These are phyloP conservation scores for Arabidopsis arenosa DNA, from an alignment of 345 rosid species.

Conservation along the genomic window DNA sequence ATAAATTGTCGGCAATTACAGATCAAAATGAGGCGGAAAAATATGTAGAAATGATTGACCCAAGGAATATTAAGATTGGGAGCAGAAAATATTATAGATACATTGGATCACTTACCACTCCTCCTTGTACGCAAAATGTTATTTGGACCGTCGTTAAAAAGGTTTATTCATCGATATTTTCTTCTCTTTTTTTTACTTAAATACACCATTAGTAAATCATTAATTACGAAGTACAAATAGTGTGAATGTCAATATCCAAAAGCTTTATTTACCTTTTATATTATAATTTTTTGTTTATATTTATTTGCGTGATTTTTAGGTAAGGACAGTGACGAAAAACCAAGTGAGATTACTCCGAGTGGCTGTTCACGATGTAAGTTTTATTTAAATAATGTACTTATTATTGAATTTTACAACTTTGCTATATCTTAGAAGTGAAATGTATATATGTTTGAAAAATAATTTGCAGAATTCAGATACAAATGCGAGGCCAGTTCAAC, in stretches of 20 bases:
- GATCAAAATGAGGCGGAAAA: conserved; percentile 41
- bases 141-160: conserved; percentile 69
- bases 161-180: conserved; percentile 42
- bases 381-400: not conserved
- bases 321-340: conserved; percentile 62
- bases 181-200: not conserved
- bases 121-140: conserved; percentile 85
- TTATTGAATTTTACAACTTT: not conserved
- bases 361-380: conserved; percentile 80
- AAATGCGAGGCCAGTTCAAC: conserved; percentile 76
- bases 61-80: conserved; percentile 55
- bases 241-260: not conserved
- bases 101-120: conserved; percentile 82
- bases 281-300: no score
- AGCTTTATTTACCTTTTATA: no score
- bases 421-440: not conserved
- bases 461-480: conserved; percentile 37
- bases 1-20: conserved; percentile 46
- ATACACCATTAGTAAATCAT: not conserved
- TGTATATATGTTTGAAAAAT: conserved; percentile 11
- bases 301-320: conserved; percentile 43
- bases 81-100: conserved; percentile 78
- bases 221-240: not conserved
- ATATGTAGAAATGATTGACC: conserved; percentile 58
- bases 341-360: conserved; percentile 73